Evolutionary conservation across 75 land plant species (phyloP), one percentile per base, ranked within the genome.

Genomic region (Selaginella moellendorffii): DNA sequence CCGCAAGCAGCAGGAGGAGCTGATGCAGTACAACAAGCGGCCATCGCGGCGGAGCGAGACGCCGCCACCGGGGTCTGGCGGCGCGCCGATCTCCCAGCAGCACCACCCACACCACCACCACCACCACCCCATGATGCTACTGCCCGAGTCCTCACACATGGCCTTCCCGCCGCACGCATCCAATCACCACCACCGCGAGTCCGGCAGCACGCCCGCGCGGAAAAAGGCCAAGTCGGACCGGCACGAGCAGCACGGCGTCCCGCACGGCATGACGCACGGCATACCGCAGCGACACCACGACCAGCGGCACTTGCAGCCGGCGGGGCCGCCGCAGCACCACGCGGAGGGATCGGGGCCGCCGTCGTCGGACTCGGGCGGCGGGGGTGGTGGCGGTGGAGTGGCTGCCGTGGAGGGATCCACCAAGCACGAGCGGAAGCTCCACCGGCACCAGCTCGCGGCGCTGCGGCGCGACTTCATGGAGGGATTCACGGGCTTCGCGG

Each of bases 401-500:
- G 10, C 51, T 46, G 10, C 10, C 14, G 51, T 10, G 18, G 18
- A 10, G 18, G 18, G 51, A 46, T 56, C 23, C 8, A 2, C 24
- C 24, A 56, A 19, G 59, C 59, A 56, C 24, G 59, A 56, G 59
- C 21, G 59, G 19, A 56, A 56, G 59, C 59, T 19, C 8, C 59
- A 56, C 24, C 8, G 59, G 25, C 5, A 19, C 9, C 23, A 56
- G 24, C 59, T 56, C 8, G 19, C 59, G 5, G 59, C 8, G 9
- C 59, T 56, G 9, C 5, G 59, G n/a, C 5, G 24, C 17, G 59
- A 56, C 59, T 56, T 56, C 19, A 56, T 56, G 59, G 59, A 56
- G 24, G 59, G 59, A 8, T 56, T 81, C 53, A 76, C 65, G 51
- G 68, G 63, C 20, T 69, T 78, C 36, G 63, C 70, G 17, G 65